Evolutionary conservation across 768 basidiomycete species (phyloP).

Genomic region (Hericium erinaceus): DNA sequence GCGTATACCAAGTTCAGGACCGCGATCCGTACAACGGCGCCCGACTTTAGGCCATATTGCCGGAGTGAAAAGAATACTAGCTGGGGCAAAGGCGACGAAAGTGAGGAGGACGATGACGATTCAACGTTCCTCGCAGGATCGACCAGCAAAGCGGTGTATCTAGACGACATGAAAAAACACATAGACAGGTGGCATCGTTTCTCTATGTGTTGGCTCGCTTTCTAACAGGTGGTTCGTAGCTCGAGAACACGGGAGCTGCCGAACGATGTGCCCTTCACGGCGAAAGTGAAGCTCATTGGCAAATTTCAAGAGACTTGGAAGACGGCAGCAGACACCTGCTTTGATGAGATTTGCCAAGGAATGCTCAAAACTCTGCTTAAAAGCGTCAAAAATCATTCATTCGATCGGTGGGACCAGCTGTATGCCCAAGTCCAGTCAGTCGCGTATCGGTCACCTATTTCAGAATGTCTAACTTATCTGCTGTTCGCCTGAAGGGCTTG

Average conservation of each 20-base stretch:
- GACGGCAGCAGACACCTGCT: not conserved
- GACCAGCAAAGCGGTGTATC: not conserved
- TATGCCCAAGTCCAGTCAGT: not conserved
- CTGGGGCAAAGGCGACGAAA: not conserved
- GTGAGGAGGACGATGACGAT: not conserved
- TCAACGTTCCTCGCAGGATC: not conserved
- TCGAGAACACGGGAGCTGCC: not conserved
- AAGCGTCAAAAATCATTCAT: not conserved
- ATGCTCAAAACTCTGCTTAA: not conserved
- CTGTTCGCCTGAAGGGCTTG: not conserved
- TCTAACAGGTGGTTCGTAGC: not conserved
- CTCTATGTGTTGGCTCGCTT: not conserved
- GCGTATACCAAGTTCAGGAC: constrained; percentile 22
- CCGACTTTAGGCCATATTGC: constrained; percentile 26
- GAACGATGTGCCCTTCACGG: not conserved
- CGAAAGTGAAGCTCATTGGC: not conserved
- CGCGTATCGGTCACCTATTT: too few species aligned
- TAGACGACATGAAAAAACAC: not conserved
- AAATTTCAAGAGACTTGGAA: not conserved
- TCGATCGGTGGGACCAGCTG: not conserved
- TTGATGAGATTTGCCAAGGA: not conserved
- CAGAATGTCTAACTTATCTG: not conserved
- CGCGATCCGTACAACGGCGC: constrained; percentile 25
- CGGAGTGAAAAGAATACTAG: not conserved
- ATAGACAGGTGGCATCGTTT: not conserved